Percentiles rank a stretch among this genome's conserved stretches.
phyloP scores from a whole-genome alignment of 352 stramenopile genomes.

The Globisporangium uncinulatum region DNA sequence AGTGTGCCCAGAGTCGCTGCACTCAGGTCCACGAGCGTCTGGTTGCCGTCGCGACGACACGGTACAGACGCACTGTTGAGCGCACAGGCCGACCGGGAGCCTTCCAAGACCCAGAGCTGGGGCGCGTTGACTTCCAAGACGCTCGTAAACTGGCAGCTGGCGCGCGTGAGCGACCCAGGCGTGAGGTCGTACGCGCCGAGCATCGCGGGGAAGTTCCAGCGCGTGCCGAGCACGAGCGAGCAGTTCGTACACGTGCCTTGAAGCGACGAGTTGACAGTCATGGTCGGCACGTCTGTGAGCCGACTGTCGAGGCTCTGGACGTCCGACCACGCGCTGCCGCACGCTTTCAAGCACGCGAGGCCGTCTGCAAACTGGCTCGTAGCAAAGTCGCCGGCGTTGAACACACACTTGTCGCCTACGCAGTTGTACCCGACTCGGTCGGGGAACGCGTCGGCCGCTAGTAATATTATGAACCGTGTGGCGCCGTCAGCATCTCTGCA shows the following conservation, averaged over 20 bases:
- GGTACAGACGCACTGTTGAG: constrained; percentile 22
- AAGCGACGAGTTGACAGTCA: constrained; percentile 41
- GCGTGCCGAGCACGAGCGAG: constrained; percentile 42
- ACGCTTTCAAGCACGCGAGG: constrained; percentile 45
- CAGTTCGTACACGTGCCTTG: constrained; percentile 73
- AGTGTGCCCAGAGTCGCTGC: constrained; percentile 27
- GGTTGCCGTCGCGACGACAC: constrained; percentile 50
- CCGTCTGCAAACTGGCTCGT: constrained; percentile 31
- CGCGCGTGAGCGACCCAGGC: constrained; percentile 22
- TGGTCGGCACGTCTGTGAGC: constrained; percentile 41
- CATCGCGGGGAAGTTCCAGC: constrained; percentile 72
- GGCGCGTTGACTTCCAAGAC: constrained; percentile 47
- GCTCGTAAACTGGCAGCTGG: constrained; percentile 40
- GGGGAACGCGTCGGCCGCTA: constrained; percentile 28
- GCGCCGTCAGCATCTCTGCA: no score
- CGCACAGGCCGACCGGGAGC: constrained; percentile 27
- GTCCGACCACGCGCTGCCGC: constrained; percentile 22
- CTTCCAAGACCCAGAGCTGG: constrained; percentile 52
- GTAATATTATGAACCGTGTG: no score
- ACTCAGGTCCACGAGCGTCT: constrained; percentile 42
- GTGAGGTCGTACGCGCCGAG: constrained; percentile 60
- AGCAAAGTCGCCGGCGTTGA: constrained; percentile 21
- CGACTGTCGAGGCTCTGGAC: constrained; percentile 37
- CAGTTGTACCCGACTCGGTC: constrained; percentile 40
- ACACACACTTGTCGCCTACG: constrained; percentile 40